Percentiles rank a stretch among this genome's conserved stretches.
phyloP scores from a whole-genome alignment of 2,329 filamentous ascomycete genomes.

The Exophiala sp. region DNA sequence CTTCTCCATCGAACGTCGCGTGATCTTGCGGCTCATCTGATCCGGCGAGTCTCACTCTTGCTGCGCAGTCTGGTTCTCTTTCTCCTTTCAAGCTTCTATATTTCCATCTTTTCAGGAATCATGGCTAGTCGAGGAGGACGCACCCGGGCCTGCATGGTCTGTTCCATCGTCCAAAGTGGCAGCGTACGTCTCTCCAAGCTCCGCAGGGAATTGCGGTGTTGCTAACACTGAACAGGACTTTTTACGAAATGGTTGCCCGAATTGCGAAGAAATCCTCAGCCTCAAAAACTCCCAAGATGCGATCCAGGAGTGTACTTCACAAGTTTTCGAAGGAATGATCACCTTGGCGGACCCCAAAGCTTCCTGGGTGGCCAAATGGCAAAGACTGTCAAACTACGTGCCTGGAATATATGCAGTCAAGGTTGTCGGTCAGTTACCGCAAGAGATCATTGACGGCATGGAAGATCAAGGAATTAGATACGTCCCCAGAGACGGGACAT shows the following conservation, averaged over 20 bases:
- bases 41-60: background rate
- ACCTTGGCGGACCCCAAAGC: conserved; percentile 74
- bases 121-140: conserved; percentile 64
- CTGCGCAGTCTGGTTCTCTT: background rate
- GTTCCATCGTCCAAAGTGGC: conserved; percentile 85
- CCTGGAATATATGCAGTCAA: conserved; percentile 91
- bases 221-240: conserved; percentile 62
- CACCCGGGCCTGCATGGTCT: conserved; percentile 97
- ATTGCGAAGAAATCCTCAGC: conserved; percentile 90
- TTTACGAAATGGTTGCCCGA: conserved; percentile 82
- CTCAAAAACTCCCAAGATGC: conserved; percentile 74
- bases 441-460: conserved; percentile 54
- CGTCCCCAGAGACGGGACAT: conserved; percentile 52
- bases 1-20: background rate
- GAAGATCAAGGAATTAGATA: conserved; percentile 61
- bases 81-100: background rate
- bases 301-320: conserved; percentile 89
- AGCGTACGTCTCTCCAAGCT: conserved; percentile 50
- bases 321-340: conserved; percentile 92
- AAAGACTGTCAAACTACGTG: conserved; percentile 83
- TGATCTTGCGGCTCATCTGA: background rate
- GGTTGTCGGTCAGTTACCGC: conserved; percentile 70
- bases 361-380: conserved; percentile 97
- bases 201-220: background rate
- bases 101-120: conserved; percentile 4